These are phyloP conservation scores for Nepenthes gracilis DNA, from an alignment of 148 eudicot genomes.

Conservation along the genomic window DNA sequence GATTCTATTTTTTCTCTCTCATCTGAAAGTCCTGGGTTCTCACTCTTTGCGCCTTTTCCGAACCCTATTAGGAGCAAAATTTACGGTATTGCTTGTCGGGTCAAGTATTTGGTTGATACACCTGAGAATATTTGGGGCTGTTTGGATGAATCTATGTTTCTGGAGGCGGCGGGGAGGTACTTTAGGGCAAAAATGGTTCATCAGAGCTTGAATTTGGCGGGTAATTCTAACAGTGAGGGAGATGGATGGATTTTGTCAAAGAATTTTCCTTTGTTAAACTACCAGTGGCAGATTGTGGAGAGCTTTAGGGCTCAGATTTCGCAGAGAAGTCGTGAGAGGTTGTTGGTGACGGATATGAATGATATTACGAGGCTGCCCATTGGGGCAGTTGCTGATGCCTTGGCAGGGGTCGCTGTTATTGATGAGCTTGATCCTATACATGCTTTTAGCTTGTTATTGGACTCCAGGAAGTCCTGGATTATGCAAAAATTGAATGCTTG, in stretches of 20 bases:
- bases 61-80: conserved; percentile 37
- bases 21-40: conserved; percentile 12
- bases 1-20: conserved; percentile 31
- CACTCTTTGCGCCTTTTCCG: conserved; percentile 15
- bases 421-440: conserved; percentile 71
- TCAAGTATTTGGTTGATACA: conserved; percentile 93
- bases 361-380: conserved; percentile 20
- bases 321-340: conserved; percentile 77
- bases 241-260: conserved; percentile 37
- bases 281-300: conserved; percentile 97
- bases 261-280: conserved; percentile 73
- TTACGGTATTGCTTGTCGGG: conserved; percentile 78
- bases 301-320: conserved; percentile 89
- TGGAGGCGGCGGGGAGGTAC: conserved; percentile 68
- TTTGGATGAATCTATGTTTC: conserved; percentile 81
- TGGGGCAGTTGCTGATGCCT: conserved; percentile 64
- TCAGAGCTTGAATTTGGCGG: conserved; percentile 27
- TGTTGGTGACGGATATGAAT: conserved; percentile 39
- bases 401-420: conserved; percentile 69
- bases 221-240: conserved; percentile 18
- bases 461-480: conserved; percentile 70
- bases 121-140: conserved; percentile 98
- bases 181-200: conserved; percentile 70
- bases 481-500: conserved; percentile 52
- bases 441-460: conserved; percentile 61